A percentile compares a stretch with the other conserved stretches of the same genome.
phyloP scores from a whole-genome alignment of 2,329 filamentous ascomycete species.

The Cadophora sp. region DNA sequence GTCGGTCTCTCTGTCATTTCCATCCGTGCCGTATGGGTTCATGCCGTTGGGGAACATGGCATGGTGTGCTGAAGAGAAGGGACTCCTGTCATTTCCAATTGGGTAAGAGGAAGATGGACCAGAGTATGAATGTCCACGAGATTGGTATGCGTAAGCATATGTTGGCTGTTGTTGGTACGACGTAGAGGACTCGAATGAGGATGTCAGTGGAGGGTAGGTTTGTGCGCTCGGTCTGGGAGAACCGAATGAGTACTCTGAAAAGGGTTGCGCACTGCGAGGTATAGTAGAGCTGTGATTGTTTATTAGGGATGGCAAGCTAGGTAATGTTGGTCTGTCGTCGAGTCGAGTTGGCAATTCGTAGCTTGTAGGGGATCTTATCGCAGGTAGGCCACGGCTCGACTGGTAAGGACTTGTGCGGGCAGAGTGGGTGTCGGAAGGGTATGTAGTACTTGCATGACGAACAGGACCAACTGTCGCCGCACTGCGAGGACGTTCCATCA shows the following conservation, averaged over 20 bases:
- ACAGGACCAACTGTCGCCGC: constrained; percentile 11
- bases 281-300: constrained; percentile 19
- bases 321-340: constrained; percentile 29
- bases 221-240: constrained; percentile 28
- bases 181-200: constrained; percentile 24
- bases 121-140: constrained; percentile 34
- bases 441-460: constrained; percentile 18
- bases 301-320: constrained; percentile 33
- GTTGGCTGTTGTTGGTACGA: constrained; percentile 22
- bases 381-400: constrained; percentile 15
- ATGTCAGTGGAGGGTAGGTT: constrained; percentile 26
- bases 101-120: constrained; percentile 25
- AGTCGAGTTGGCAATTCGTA: constrained; percentile 23
- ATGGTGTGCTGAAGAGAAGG: constrained; percentile 33
- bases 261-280: constrained; percentile 17
- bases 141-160: constrained; percentile 32
- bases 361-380: constrained; percentile 19
- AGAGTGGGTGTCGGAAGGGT: constrained; percentile 26
- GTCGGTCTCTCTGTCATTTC: constrained; percentile 29
- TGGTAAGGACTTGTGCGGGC: constrained; percentile 30
- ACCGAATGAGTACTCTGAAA: constrained; percentile 32
- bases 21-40: constrained; percentile 26
- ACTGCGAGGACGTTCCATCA: constrained; percentile 24
- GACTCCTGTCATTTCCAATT: constrained; percentile 33
- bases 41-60: constrained; percentile 19